A percentile compares a stretch with the other conserved stretches of the same genome.
Conservation (phyloP, 2,329 filamentous ascomycete species). For the Trichoderma sp. region DNA sequence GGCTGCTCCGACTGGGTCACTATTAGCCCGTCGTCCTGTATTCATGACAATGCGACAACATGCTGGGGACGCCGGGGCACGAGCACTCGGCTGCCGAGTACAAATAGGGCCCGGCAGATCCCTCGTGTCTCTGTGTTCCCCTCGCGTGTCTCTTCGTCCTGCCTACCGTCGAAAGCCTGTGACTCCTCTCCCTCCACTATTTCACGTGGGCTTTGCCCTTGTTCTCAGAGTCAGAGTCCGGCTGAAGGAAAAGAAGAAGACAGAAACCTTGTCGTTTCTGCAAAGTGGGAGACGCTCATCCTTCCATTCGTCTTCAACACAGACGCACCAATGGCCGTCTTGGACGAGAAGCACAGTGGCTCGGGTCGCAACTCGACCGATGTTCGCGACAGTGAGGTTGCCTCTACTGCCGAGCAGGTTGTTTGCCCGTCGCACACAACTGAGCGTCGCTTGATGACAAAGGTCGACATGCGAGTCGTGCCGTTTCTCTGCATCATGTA, state of each 20-base stretch:
- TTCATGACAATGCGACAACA: neutral
- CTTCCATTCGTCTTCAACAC: neutral
- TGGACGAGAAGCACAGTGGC: constrained; percentile 23
- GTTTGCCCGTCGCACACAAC: constrained; percentile 53
- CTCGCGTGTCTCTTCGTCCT: constrained; percentile 4
- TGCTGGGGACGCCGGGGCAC: neutral
- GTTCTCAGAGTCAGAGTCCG: neutral
- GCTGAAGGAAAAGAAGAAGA: neutral
- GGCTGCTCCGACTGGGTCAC: neutral
- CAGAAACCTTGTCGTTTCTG: neutral
- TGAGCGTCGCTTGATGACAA: constrained; percentile 62
- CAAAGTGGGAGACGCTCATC: neutral
- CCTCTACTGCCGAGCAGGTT: neutral
- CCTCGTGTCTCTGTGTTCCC: constrained; percentile 2
- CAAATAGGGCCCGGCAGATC: constrained; percentile 17
- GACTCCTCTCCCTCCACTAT: constrained; percentile 11
- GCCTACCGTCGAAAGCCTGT: constrained; percentile 11
- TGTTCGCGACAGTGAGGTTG: constrained; percentile 4
- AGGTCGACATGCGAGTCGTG: constrained; percentile 68
- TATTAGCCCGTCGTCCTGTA: neutral
- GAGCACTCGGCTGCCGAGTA: constrained; percentile 5
- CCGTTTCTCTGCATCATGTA: constrained; percentile 73
- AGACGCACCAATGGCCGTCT: constrained; percentile 22
- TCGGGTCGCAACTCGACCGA: constrained; percentile 20
- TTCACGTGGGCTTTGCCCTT: constrained; percentile 13